Evolutionary conservation across 352 stramenopile species (phyloP).

Genomic region (Phytophthora europaea): DNA sequence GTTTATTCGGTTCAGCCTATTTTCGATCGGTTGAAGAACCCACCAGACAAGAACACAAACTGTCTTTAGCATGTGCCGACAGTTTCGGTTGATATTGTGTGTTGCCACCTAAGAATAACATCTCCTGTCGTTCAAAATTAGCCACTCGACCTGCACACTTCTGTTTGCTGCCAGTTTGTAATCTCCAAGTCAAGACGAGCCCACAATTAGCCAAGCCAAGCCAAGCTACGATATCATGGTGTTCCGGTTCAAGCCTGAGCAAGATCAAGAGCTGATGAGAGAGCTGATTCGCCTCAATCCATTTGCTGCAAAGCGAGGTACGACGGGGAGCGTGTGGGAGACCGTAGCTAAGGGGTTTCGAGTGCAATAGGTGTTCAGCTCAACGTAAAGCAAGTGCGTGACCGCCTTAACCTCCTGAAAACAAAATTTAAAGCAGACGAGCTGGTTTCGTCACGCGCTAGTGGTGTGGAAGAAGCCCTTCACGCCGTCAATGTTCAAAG

Average conservation of each 20-base stretch:
- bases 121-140: too few species aligned
- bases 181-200: too few species aligned
- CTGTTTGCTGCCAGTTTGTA: too few species aligned
- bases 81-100: too few species aligned
- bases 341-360: background rate
- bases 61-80: too few species aligned
- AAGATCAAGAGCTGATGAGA: conserved; percentile 10
- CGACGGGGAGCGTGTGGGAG: background rate
- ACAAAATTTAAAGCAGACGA: conserved; percentile 4
- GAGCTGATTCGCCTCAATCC: conserved; percentile 15
- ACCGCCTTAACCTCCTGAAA: conserved; percentile 13
- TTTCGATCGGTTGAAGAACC: too few species aligned
- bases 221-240: background rate
- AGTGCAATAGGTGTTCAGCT: background rate
- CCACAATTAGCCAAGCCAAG: too few species aligned
- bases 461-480: conserved; percentile 9
- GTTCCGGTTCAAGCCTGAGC: background rate
- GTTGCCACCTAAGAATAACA: too few species aligned
- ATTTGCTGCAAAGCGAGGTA: conserved; percentile 10
- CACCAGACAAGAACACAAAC: too few species aligned
- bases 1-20: too few species aligned
- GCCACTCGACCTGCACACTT: too few species aligned
- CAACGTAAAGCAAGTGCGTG: conserved; percentile 15
- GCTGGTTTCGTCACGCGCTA: background rate
- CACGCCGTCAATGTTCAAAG: conserved; percentile 12